Evolutionary conservation across 495 filamentous ascomycete genomes (phyloP).

Genomic region (Corynascus novoguineensis): DNA sequence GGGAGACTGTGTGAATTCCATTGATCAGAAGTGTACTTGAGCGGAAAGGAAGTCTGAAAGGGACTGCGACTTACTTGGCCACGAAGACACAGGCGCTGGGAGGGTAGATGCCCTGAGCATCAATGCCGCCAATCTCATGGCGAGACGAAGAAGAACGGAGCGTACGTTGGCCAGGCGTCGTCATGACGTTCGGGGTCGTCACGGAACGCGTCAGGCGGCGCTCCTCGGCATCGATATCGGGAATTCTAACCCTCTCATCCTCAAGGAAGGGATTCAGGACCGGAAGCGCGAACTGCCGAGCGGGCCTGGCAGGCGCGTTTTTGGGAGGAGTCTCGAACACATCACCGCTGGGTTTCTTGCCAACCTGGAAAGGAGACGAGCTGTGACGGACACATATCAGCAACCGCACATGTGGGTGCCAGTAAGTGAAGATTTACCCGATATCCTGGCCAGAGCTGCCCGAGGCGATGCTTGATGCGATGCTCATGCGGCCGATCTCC

Average conservation of each 20-base stretch:
- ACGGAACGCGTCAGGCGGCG: conserved; percentile 2
- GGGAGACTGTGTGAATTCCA: conserved; percentile 30
- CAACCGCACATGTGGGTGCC: background rate
- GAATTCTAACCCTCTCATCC: background rate
- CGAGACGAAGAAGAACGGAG: background rate
- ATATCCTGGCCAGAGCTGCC: background rate
- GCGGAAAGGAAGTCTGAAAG: background rate
- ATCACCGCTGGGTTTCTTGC: background rate
- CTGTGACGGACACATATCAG: background rate
- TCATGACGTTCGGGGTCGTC: background rate
- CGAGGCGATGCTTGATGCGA: background rate
- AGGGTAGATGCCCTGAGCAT: conserved; percentile 53
- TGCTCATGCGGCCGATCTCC: conserved; percentile 6
- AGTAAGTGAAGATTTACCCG: background rate
- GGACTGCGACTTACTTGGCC: conserved; percentile 51
- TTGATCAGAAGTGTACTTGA: conserved; percentile 7
- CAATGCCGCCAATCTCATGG: conserved; percentile 26
- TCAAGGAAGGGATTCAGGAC: background rate
- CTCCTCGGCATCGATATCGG: background rate
- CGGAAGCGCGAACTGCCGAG: background rate
- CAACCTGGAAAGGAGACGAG: conserved; percentile 7
- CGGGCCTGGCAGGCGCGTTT: background rate
- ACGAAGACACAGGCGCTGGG: conserved; percentile 57
- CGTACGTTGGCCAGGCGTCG: background rate
- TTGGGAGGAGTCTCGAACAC: background rate